These are phyloP conservation scores for Hamamelis virginiana DNA, from an alignment of 164 flowering plant species.

Conservation along the genomic window DNA sequence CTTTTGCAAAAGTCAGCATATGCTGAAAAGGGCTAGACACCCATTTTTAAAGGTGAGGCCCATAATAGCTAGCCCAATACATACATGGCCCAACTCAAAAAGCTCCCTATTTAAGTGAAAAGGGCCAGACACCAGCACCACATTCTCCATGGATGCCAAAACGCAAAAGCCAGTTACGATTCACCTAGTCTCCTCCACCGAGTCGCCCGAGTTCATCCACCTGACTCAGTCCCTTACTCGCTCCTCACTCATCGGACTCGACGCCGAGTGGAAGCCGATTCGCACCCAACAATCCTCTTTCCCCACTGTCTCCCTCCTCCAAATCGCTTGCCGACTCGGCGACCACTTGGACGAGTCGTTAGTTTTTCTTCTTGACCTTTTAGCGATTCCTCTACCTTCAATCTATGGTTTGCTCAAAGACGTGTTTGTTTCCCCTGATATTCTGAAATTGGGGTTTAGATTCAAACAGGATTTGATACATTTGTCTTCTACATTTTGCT, in stretches of 20 bases:
- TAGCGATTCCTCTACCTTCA: slow-evolving; percentile 40
- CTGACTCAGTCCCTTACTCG: slow-evolving; percentile 45
- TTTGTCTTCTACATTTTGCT: slow-evolving; percentile 69
- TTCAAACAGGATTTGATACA: slow-evolving; percentile 87
- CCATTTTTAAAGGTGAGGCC: too few species aligned
- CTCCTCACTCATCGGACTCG: slow-evolving; percentile 71
- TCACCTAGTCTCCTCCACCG: slow-evolving; percentile 50
- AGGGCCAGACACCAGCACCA: neutral
- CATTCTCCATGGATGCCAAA: slow-evolving; percentile 11
- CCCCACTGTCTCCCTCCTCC: slow-evolving; percentile 81
- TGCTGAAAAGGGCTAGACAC: too few species aligned
- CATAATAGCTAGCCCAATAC: too few species aligned
- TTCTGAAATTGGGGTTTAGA: slow-evolving; percentile 74
- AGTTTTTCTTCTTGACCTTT: slow-evolving; percentile 70
- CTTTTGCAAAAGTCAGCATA: too few species aligned
- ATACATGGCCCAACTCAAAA: neutral
- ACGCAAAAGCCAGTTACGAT: slow-evolving; percentile 19
- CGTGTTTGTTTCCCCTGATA: slow-evolving; percentile 57
- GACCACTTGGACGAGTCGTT: slow-evolving; percentile 27
- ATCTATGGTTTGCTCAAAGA: slow-evolving; percentile 55
- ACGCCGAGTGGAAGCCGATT: slow-evolving; percentile 93
- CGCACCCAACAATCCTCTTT: slow-evolving; percentile 38
- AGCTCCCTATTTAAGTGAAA: neutral
- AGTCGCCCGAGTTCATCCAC: slow-evolving; percentile 71
- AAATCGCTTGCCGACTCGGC: slow-evolving; percentile 67